phyloP scores from a whole-genome alignment of 495 filamentous ascomycete species.

The Parachaetomium inaequale region DNA sequence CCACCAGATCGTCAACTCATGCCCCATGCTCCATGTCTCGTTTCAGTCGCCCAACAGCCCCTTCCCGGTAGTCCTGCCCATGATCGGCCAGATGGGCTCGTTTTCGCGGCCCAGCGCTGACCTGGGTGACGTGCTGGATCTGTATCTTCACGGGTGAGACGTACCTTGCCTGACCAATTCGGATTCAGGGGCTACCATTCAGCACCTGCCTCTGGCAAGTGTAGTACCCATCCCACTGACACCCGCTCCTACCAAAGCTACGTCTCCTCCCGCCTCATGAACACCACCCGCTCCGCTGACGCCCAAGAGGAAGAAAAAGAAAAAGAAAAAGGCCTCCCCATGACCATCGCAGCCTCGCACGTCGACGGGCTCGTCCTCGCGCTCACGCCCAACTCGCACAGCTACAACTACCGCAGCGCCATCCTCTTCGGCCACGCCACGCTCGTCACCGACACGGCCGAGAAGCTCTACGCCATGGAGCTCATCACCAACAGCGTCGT shows the following conservation, averaged over 20 bases:
- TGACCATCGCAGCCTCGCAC: slow-evolving; percentile 61
- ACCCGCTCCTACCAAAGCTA: slow-evolving; percentile 41
- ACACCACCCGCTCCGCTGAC: slow-evolving; percentile 52
- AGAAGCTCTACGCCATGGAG: slow-evolving; percentile 82
- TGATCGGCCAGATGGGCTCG: slow-evolving; percentile 82
- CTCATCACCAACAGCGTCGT: slow-evolving; percentile 75
- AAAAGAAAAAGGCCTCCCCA: slow-evolving; percentile 49
- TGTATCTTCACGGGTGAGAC: slow-evolving; percentile 72
- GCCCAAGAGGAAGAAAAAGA: not conserved
- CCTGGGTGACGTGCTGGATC: slow-evolving; percentile 64
- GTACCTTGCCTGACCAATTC: not conserved
- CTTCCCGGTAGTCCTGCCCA: slow-evolving; percentile 76
- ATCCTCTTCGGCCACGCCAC: slow-evolving; percentile 71
- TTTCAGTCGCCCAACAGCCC: slow-evolving; percentile 64
- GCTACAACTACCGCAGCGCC: slow-evolving; percentile 86
- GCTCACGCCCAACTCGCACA: slow-evolving; percentile 74
- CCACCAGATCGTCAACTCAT: slow-evolving; percentile 74
- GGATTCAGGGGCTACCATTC: not conserved
- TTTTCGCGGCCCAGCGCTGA: slow-evolving; percentile 61
- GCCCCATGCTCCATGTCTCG: slow-evolving; percentile 77
- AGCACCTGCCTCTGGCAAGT: not conserved
- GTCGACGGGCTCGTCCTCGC: slow-evolving; percentile 73
- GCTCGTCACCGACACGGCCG: slow-evolving; percentile 60
- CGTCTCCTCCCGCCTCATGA: slow-evolving; percentile 74
- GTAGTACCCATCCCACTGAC: no score